These are phyloP conservation scores for Aureobasidium namibiae DNA, from an alignment of 2,329 filamentous ascomycete species.

Conservation along the genomic window DNA sequence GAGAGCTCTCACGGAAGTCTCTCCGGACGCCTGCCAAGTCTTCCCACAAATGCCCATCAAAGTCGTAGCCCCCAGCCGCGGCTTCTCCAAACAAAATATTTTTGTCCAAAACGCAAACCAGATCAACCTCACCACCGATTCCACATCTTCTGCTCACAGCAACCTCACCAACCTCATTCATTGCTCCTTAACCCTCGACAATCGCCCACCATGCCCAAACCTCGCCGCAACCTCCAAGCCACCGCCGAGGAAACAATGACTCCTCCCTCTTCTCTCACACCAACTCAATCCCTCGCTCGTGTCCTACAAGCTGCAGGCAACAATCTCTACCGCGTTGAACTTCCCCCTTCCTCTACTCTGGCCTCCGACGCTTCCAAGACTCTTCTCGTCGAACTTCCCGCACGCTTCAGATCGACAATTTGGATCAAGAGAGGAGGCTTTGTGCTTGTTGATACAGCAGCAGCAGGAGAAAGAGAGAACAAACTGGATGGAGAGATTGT, in stretches of 20 bases:
- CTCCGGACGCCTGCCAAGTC: no score
- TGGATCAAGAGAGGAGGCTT: slow-evolving; percentile 88
- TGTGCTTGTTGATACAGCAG: slow-evolving; percentile 68
- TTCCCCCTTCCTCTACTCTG: slow-evolving; percentile 31
- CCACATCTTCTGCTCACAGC: background rate
- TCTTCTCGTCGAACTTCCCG: slow-evolving; percentile 70
- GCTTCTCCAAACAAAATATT: no score
- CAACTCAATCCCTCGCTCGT: slow-evolving; percentile 59
- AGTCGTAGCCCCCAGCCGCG: no score
- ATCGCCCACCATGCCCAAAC: slow-evolving; percentile 54
- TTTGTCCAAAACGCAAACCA: no score
- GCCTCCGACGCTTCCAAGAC: slow-evolving; percentile 50
- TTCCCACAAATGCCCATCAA: no score
- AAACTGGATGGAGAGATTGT: slow-evolving; percentile 83
- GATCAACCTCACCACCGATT: no score
- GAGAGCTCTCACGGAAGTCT: no score
- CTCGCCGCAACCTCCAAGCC: slow-evolving; percentile 69
- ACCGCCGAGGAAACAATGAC: slow-evolving; percentile 64
- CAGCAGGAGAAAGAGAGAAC: slow-evolving; percentile 59
- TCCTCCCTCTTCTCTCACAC: slow-evolving; percentile 46
- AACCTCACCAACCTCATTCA: background rate
- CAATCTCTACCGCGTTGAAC: slow-evolving; percentile 72
- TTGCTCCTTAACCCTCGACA: background rate
- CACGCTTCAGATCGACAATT: slow-evolving; percentile 82
- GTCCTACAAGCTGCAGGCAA: slow-evolving; percentile 80